Evolutionary conservation across 306 rosid genomes (phyloP).

Genomic region (peach (Prunus persica)): DNA sequence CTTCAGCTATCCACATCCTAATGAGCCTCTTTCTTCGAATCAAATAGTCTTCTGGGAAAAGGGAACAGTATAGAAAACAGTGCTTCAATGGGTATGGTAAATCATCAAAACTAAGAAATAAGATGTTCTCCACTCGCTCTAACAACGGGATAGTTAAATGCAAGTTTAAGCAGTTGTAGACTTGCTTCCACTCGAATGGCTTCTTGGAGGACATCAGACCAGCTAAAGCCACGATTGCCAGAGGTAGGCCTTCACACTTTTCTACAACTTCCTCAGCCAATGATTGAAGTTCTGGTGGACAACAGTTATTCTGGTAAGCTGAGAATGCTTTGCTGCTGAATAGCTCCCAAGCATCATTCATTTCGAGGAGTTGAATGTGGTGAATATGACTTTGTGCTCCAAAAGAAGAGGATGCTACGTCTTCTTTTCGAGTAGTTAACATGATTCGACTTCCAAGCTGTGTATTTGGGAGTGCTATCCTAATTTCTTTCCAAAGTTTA

Average conservation of each 20-base stretch:
- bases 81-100: conserved; percentile 22
- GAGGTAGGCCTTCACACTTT: conserved; percentile 27
- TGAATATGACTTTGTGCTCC: conserved; percentile 12
- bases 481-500: conserved; percentile 1
- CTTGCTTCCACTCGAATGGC: conserved; percentile 15
- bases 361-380: not conserved
- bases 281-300: conserved; percentile 5
- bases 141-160: not conserved
- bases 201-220: conserved; percentile 20
- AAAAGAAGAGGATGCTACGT: not conserved
- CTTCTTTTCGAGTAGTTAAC: conserved; percentile 19
- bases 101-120: conserved; percentile 25
- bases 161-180: conserved; percentile 8
- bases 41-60: conserved; percentile 25
- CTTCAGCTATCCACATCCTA: conserved; percentile 22
- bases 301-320: not conserved
- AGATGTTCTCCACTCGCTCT: conserved; percentile 5
- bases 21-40: not conserved
- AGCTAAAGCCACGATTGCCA: conserved; percentile 13
- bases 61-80: conserved; percentile 14
- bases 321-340: conserved; percentile 27
- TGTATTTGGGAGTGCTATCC: conserved; percentile 10
- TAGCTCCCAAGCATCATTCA: conserved; percentile 13
- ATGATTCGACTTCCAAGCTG: conserved; percentile 19
- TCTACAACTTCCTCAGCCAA: conserved; percentile 1